Percentiles rank a stretch among this genome's conserved stretches.
Evolutionary conservation across 495 filamentous ascomycete species (phyloP).

Genomic region (Hypoxylon fragiforme): DNA sequence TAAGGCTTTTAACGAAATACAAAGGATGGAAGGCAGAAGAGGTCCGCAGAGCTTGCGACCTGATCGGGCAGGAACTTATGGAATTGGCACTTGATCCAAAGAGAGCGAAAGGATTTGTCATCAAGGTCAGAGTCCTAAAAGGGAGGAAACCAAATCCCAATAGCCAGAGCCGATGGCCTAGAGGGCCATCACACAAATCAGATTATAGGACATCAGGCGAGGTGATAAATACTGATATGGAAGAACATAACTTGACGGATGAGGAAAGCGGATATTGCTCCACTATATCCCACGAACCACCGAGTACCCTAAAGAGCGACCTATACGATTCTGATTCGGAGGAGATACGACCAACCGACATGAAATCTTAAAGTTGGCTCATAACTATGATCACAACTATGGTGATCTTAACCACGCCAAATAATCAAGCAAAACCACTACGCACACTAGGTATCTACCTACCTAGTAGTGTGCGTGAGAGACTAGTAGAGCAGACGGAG

Average conservation of each 20-base stretch:
- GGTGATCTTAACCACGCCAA: too few species aligned
- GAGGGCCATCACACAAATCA: slow-evolving; percentile 33
- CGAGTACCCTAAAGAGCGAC: slow-evolving; percentile 8
- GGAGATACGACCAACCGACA: neutral
- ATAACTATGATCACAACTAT: neutral
- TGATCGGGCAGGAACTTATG: slow-evolving; percentile 57
- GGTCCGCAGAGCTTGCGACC: slow-evolving; percentile 58
- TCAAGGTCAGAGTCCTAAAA: slow-evolving; percentile 57
- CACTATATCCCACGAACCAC: slow-evolving; percentile 8
- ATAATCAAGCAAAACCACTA: too few species aligned
- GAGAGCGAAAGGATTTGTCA: slow-evolving; percentile 45
- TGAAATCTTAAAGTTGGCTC: neutral
- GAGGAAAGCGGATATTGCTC: slow-evolving; percentile 25
- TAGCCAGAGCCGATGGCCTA: slow-evolving; percentile 16
- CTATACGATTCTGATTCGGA: slow-evolving; percentile 4
- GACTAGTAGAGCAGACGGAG: too few species aligned
- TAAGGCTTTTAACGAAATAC: slow-evolving; percentile 64
- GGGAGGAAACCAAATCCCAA: slow-evolving; percentile 60
- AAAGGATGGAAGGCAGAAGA: slow-evolving; percentile 59
- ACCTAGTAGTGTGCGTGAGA: too few species aligned
- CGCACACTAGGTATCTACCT: too few species aligned
- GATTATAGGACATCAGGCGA: slow-evolving; percentile 20
- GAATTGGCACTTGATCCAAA: slow-evolving; percentile 47
- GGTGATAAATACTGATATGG: slow-evolving; percentile 18
- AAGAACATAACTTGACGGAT: slow-evolving; percentile 19